Evolutionary conservation across 1,139 yeast genomes (phyloP), one percentile per base, ranked within the genome.

Genomic region (Sugiyamaella japonica): DNA sequence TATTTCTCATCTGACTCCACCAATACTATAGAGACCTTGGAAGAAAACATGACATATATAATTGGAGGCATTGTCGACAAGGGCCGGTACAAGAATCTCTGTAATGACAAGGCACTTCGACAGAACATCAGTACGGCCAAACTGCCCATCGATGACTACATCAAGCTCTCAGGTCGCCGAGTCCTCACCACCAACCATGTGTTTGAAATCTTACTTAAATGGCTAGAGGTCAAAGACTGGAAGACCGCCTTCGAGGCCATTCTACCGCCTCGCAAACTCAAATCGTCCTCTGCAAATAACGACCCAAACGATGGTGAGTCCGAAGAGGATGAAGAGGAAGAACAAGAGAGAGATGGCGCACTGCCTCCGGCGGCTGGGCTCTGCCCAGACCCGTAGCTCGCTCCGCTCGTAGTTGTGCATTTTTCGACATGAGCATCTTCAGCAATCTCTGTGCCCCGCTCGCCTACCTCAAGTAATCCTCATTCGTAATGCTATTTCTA

Each of bases 61-160:
- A 84, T 93, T 52, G 99, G 99, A 8, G 99, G 99, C 0, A 91
- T 93, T 53, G 98, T 93, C 7, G 99, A 93, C 70, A 93, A 91
- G 70, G 95, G 95, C 60, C 80, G 98, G 62, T 87, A 93, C 74
- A 91, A 91, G 71, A 77, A 78, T 59, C 72, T 93, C 50, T 93
- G 99, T 70, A 78, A 82, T 55, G 79, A 86, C 61, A 93, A 91
- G 70, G 99, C 99, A 0, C 78, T 83, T 61, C 73, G 77, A 58
- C 74, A 88, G 63, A 90, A 90, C 0, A 76, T 93, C 20, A 71
- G 76, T 45, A 89, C 95, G 3, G 93, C 85, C 20, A 79, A 89
- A 64, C 77, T 93, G 55, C 99, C 99, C 2, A 89, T 93, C 58
- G 96, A 85, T 56, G 88, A 90, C 70, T 89, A 79, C 66, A 87